A percentile compares a stretch with the other conserved stretches of the same genome.
phyloP scores from a whole-genome alignment of 1,284 basidiomycete species.

The Cryptococcus maquisensis region DNA sequence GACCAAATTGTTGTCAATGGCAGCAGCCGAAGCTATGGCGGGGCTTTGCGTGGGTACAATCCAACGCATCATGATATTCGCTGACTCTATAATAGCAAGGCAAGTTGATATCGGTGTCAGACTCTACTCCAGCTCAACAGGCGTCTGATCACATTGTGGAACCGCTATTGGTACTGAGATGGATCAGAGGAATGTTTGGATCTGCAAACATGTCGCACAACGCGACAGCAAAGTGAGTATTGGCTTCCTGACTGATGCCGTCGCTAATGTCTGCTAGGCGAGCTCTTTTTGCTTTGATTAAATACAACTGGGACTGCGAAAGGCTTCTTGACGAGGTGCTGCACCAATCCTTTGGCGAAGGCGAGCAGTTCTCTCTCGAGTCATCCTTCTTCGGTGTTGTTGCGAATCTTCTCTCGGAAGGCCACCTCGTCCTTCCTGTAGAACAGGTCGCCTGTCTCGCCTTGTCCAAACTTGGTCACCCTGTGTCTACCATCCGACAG shows the following conservation, averaged over 20 bases:
- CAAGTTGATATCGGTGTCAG: slow-evolving; percentile 34
- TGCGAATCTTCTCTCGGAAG: slow-evolving; percentile 56
- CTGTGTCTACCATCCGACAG: slow-evolving; percentile 62
- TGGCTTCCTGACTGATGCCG: background rate
- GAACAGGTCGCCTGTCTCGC: slow-evolving; percentile 75
- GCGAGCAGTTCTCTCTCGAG: slow-evolving; percentile 48
- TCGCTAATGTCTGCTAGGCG: slow-evolving; percentile 54
- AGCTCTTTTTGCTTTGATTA: slow-evolving; percentile 69
- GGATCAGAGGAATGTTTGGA: slow-evolving; percentile 51
- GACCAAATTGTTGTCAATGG: slow-evolving; percentile 66
- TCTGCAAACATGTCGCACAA: slow-evolving; percentile 44
- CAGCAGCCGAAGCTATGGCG: slow-evolving; percentile 76
- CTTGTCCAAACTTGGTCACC: slow-evolving; percentile 79
- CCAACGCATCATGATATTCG: background rate
- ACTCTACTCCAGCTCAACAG: slow-evolving; percentile 37
- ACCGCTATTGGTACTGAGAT: slow-evolving; percentile 48
- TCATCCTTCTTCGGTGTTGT: slow-evolving; percentile 72
- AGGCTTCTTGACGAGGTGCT: slow-evolving; percentile 68
- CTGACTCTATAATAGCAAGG: slow-evolving; percentile 30
- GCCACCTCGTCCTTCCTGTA: slow-evolving; percentile 54
- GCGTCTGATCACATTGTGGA: slow-evolving; percentile 45
- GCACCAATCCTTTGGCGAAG: slow-evolving; percentile 64
- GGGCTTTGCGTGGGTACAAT: slow-evolving; percentile 69
- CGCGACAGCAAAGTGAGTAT: slow-evolving; percentile 44
- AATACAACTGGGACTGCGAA: slow-evolving; percentile 58